Evolutionary conservation across 306 rosid genomes (phyloP).

Genomic region (Lupinus albus): DNA sequence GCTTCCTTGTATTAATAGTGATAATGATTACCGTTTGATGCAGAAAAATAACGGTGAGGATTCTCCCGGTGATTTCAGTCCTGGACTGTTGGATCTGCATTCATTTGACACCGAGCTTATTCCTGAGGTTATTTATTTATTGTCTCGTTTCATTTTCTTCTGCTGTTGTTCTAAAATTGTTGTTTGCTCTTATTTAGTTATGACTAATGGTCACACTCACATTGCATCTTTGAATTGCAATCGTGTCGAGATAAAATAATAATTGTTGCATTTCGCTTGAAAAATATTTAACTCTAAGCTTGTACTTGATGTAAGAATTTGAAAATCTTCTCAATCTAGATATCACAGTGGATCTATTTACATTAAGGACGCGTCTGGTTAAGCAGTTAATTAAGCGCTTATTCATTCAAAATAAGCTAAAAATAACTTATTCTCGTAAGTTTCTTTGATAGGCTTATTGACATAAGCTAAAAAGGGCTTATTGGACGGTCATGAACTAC

Average conservation of each 20-base stretch:
- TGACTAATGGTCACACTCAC: neutral
- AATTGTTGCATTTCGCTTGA: neutral
- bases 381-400: too few relatives aligned
- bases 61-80: conserved; percentile 81
- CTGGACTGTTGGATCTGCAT: conserved; percentile 97
- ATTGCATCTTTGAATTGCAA: conserved; percentile 24
- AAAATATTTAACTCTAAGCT: neutral
- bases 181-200: neutral
- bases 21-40: conserved; percentile 49
- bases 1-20: too few relatives aligned
- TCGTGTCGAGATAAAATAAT: neutral
- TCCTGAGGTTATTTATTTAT: conserved; percentile 63
- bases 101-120: conserved; percentile 91
- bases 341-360: conserved; percentile 9
- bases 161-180: neutral
- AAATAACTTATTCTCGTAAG: too few relatives aligned
- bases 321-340: too few relatives aligned
- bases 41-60: conserved; percentile 69
- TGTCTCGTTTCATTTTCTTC: conserved; percentile 5
- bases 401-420: too few relatives aligned
- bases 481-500: too few relatives aligned
- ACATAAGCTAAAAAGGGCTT: too few relatives aligned
- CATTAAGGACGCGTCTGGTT: too few relatives aligned
- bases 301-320: neutral
- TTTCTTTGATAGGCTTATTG: too few relatives aligned